phyloP scores from a whole-genome alignment of 805 yeast species.

The Kluyveromyces aestuarii region DNA sequence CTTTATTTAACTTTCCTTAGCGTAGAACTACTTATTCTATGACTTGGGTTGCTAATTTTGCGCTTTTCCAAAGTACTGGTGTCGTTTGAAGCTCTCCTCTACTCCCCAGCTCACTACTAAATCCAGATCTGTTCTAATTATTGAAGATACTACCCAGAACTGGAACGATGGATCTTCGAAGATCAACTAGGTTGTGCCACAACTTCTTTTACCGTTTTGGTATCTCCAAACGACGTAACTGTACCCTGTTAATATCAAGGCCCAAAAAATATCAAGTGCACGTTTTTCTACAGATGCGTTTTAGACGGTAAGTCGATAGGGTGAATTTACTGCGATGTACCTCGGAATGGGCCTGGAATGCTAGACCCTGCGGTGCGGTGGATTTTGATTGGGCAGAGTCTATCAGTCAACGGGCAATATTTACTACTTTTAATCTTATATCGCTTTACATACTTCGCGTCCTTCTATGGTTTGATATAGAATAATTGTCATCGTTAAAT shows the following conservation, averaged over 20 bases:
- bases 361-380: background rate
- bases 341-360: background rate
- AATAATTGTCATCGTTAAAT: background rate
- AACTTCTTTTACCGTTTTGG: background rate
- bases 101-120: too few species aligned
- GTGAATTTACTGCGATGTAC: background rate
- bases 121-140: too few species aligned
- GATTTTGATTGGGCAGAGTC: background rate
- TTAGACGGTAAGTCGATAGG: background rate
- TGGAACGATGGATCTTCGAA: too few species aligned
- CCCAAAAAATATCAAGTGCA: background rate
- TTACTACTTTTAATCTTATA: background rate
- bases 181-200: too few species aligned
- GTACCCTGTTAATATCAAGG: background rate
- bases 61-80: too few species aligned
- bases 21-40: too few species aligned
- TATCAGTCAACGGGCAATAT: background rate
- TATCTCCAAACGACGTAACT: background rate
- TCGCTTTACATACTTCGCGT: background rate
- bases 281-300: background rate
- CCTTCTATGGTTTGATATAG: too few species aligned
- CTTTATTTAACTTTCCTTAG: too few species aligned
- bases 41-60: too few species aligned
- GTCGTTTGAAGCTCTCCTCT: too few species aligned
- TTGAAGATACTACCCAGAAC: too few species aligned